Base-by-base conservation (phyloP, 441 rosid genomes). In the Corymbia citriodora region DNA sequence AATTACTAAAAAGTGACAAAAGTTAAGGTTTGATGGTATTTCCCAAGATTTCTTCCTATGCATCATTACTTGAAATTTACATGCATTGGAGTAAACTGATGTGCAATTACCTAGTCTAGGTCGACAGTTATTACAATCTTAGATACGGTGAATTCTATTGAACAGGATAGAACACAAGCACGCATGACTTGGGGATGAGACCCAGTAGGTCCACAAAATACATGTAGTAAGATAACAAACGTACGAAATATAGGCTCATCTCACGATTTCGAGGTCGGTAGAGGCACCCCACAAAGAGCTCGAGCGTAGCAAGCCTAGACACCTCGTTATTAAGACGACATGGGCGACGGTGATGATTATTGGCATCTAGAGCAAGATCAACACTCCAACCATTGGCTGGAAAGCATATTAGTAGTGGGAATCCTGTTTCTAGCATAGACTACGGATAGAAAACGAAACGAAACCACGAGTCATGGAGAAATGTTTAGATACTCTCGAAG, bases 361-460 rank as follows among this genome's bases (percentile, higher is more conserved):
- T 6, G 16, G 40, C 50, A 74, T 74, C n/a, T 25, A 40, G 12
- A 72, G 25, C 29, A 36, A 74, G 49, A 74, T 74, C 50, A 74
- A 40, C 29, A 23, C 50, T 48, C 83, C 16, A 40, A 74, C 9
- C 50, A 11, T 74, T 23, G 25, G 29, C 16, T 74, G 5, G 5
- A 74, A 40, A 74, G 50, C 9, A 7, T 21, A 12, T 6, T 6
- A 10, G 9, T 40, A 3, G 29, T 8, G 16, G 15, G 25, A 40
- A 3, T 74, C 83, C 11, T 74, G 85, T 40, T 40, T 40, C 85
- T 74, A 21, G 13, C 17, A 0, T 12, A 12, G n/a, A 40, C 5
- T 3, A 0, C 25, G 2, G 9, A 74, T 7, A 74, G 0, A 11
- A 36, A 19, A 74, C 8, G 13, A 18, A 74, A 74, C 8, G 5